Evolutionary conservation across 352 stramenopile species (phyloP).

Genomic region (Phytophthora palmivora): DNA sequence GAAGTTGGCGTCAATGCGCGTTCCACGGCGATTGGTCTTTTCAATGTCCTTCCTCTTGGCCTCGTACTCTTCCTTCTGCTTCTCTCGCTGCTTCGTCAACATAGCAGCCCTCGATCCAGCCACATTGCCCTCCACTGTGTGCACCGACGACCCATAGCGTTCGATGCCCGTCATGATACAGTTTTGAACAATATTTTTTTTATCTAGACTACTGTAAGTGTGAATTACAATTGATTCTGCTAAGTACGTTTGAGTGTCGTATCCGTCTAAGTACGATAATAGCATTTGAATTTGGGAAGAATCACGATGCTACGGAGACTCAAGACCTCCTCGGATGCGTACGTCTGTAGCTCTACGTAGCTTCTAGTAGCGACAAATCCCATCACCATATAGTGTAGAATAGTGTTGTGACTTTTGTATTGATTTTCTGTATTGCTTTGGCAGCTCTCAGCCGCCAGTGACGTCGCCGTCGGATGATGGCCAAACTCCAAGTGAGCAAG

Average conservation of each 20-base stretch:
- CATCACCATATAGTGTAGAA: not conserved
- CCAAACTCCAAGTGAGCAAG: constrained; percentile 26
- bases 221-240: not conserved
- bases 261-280: constrained; percentile 30
- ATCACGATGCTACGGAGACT: constrained; percentile 70
- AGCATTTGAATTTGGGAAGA: constrained; percentile 15
- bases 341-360: constrained; percentile 18
- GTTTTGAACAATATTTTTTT: not conserved
- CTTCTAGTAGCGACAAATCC: not conserved
- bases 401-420: constrained; percentile 6
- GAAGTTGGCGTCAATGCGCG: constrained; percentile 94
- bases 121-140: constrained; percentile 98
- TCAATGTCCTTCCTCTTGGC: constrained; percentile 93
- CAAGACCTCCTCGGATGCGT: constrained; percentile 64
- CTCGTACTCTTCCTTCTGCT: constrained; percentile 95
- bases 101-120: constrained; percentile 90
- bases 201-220: too few relatives aligned
- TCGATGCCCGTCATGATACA: constrained; percentile 67
- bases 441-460: constrained; percentile 27
- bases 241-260: constrained; percentile 38
- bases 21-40: constrained; percentile 74
- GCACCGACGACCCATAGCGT: constrained; percentile 87
- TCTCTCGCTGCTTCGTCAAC: constrained; percentile 92
- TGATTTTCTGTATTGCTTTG: not conserved
- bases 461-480: constrained; percentile 16